Conservation (phyloP, 495 filamentous ascomycete genomes). For the Tuber calosporum region DNA sequence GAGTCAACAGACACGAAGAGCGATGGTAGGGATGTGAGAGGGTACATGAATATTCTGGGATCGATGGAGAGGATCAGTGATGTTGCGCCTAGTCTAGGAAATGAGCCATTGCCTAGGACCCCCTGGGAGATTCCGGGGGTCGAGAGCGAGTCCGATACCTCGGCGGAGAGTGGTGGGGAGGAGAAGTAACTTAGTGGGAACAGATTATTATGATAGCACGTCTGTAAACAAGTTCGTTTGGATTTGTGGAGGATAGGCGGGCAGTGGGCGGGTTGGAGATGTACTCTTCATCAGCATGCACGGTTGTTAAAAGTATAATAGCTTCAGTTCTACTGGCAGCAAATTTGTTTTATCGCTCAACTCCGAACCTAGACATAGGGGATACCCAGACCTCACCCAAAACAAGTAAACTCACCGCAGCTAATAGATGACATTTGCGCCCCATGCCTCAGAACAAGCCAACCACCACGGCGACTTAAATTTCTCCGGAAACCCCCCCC, state of each 20-base stretch:
- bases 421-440: neutral
- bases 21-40: neutral
- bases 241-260: neutral
- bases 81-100: neutral
- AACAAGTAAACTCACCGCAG: neutral
- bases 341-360: neutral
- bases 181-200: neutral
- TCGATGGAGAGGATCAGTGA: neutral
- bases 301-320: neutral
- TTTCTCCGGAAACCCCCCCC: neutral
- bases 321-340: neutral
- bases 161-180: neutral
- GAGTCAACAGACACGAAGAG: neutral
- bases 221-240: neutral
- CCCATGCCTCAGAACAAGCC: neutral
- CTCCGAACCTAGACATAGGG: neutral
- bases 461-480: neutral
- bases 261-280: neutral
- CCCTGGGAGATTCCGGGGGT: neutral
- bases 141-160: neutral
- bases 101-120: neutral
- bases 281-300: neutral
- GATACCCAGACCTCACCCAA: neutral
- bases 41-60: neutral
- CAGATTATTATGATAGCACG: neutral